Evolutionary conservation across 2,329 filamentous ascomycete genomes (phyloP).

Genomic region (Lachnellula subtilissima): DNA sequence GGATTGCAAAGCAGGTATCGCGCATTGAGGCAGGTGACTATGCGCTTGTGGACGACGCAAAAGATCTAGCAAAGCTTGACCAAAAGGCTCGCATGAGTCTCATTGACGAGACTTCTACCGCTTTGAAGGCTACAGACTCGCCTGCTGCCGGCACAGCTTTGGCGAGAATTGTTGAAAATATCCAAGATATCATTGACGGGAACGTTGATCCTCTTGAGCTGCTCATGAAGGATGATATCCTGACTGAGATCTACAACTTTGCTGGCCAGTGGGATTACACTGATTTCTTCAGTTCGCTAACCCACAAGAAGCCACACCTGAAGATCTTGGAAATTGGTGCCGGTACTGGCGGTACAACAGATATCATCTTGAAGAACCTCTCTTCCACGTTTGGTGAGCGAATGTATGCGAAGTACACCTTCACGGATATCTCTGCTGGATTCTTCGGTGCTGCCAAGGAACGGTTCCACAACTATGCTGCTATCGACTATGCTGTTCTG

Average conservation of each 20-base stretch:
- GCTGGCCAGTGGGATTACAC: not conserved
- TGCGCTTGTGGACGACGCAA: constrained; percentile 2
- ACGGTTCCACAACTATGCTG: constrained; percentile 12
- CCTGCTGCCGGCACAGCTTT: constrained; percentile 20
- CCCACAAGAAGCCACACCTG: constrained; percentile 12
- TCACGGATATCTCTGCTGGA: constrained; percentile 23
- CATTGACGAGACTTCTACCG: not conserved
- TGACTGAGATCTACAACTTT: constrained; percentile 10
- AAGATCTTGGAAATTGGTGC: constrained; percentile 20
- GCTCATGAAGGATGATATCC: constrained; percentile 12
- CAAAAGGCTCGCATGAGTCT: not conserved
- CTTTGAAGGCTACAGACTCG: constrained; percentile 17
- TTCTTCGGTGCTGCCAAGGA: constrained; percentile 33
- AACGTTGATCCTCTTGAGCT: constrained; percentile 12
- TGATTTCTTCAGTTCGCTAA: constrained; percentile 9
- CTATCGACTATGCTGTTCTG: constrained; percentile 32
- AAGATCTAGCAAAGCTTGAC: not conserved
- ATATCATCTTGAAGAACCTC: constrained; percentile 10
- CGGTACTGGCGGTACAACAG: constrained; percentile 21
- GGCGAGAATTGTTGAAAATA: constrained; percentile 23
- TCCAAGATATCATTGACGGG: constrained; percentile 7
- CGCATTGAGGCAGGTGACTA: constrained; percentile 1
- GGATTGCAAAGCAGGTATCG: constrained; percentile 4
- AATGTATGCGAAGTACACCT: constrained; percentile 14
- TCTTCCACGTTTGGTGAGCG: constrained; percentile 8